These are phyloP conservation scores for Tetrastigma voinierianum DNA, from an alignment of 164 flowering plant genomes.

Conservation along the genomic window DNA sequence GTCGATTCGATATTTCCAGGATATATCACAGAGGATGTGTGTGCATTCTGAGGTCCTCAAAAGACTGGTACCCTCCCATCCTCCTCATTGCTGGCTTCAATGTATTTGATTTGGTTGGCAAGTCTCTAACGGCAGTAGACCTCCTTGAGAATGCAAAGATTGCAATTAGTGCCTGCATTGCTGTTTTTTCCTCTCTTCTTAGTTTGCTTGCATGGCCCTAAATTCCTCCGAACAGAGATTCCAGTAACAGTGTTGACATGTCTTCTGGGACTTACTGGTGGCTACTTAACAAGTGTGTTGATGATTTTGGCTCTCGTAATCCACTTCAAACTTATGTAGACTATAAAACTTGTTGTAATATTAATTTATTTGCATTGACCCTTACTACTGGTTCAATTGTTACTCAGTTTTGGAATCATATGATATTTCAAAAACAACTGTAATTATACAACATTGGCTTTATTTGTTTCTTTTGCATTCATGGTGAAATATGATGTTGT, in stretches of 20 bases:
- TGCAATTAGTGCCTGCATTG: constrained; percentile 63
- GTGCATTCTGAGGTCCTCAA: constrained; percentile 72
- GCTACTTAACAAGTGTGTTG: constrained; percentile 80
- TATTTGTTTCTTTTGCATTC: too few relatives aligned
- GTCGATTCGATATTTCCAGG: constrained; percentile 93
- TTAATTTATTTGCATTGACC: too few relatives aligned
- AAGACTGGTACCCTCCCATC: constrained; percentile 91
- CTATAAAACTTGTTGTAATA: too few relatives aligned
- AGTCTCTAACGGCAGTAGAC: constrained; percentile 68
- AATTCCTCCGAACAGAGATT: constrained; percentile 75
- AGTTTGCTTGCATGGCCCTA: constrained; percentile 91
- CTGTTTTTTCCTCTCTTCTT: constrained; percentile 80
- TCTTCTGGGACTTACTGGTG: constrained; percentile 84
- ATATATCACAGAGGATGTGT: constrained; percentile 87
- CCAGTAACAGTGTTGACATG: constrained; percentile 82
- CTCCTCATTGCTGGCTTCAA: constrained; percentile 79
- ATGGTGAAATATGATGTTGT: too few relatives aligned
- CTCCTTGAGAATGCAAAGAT: constrained; percentile 61
- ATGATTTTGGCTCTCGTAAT: constrained; percentile 90
- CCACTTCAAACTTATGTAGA: too few relatives aligned
- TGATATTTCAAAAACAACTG: constrained; percentile 19
- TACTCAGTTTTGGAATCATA: constrained; percentile 95
- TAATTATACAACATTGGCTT: too few relatives aligned
- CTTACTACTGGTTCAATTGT: constrained; percentile 79
- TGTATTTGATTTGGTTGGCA: constrained; percentile 89